Evolutionary conservation across 257 asterid species (phyloP).

Genomic region (Datura wrightii): DNA sequence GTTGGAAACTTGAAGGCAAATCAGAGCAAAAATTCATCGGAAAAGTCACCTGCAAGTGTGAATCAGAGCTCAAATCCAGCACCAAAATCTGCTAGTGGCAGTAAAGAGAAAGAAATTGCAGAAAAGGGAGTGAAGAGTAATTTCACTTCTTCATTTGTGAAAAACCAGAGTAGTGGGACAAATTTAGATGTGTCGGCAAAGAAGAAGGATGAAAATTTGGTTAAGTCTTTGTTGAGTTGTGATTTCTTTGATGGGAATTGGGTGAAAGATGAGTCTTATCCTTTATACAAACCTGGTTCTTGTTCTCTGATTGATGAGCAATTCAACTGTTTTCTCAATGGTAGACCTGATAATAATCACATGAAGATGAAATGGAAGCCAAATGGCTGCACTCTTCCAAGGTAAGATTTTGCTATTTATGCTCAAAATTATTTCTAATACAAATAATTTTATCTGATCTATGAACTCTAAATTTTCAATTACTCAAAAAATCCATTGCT

Average conservation of each 20-base stretch:
- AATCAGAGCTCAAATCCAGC: conserved; percentile 24
- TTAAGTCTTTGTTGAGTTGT: conserved; percentile 38
- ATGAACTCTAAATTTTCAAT: background rate
- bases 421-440: background rate
- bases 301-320: conserved; percentile 60
- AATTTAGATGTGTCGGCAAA: conserved; percentile 2
- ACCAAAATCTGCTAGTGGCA: conserved; percentile 12
- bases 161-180: conserved; percentile 24
- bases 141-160: conserved; percentile 25
- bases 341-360: conserved; percentile 54
- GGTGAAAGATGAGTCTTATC: conserved; percentile 63
- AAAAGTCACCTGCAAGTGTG: conserved; percentile 11
- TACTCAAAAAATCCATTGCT: background rate
- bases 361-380: conserved; percentile 66
- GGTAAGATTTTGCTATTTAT: conserved; percentile 38
- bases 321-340: conserved; percentile 59
- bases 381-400: conserved; percentile 53
- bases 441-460: background rate
- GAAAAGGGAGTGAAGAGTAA: conserved; percentile 19
- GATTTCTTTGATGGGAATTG: conserved; percentile 66
- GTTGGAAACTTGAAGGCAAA: conserved; percentile 31
- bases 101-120: conserved; percentile 18
- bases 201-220: conserved; percentile 31
- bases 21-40: conserved; percentile 18
- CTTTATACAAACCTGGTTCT: conserved; percentile 60